phyloP scores from a whole-genome alignment of 345 rosid genomes.

The Brassica carinata region DNA sequence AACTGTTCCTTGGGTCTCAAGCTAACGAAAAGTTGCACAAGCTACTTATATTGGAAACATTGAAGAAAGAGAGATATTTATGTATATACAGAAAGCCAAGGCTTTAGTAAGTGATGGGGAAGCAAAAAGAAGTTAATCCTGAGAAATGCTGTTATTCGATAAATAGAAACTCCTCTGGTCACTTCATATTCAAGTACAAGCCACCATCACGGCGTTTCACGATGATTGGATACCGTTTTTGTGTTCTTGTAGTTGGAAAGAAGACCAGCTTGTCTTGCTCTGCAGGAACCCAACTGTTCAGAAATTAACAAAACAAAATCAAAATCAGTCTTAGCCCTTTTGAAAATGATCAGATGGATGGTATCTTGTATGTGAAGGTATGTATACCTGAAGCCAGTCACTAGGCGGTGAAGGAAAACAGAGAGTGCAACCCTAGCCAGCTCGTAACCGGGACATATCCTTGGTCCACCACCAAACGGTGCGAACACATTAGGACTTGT shows the following conservation, averaged over 20 bases:
- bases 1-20: too few relatives aligned
- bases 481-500: constrained; percentile 51
- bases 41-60: too few relatives aligned
- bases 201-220: constrained; percentile 50
- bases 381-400: constrained; percentile 55
- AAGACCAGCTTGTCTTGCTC: constrained; percentile 84
- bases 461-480: constrained; percentile 67
- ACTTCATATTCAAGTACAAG: constrained; percentile 22
- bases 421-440: constrained; percentile 66
- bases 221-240: constrained; percentile 82
- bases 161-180: neutral
- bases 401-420: constrained; percentile 60
- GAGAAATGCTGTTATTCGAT: constrained; percentile 28
- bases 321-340: neutral
- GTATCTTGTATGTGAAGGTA: neutral
- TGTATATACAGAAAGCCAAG: constrained; percentile 27
- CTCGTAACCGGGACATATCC: constrained; percentile 67
- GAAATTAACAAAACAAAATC: neutral
- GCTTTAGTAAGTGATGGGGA: constrained; percentile 18
- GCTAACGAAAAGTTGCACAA: too few relatives aligned
- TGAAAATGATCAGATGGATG: neutral
- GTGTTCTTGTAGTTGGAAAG: constrained; percentile 92
- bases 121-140: constrained; percentile 26
- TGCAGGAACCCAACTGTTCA: constrained; percentile 81
- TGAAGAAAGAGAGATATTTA: neutral